A percentile compares a stretch with the other conserved stretches of the same genome.
phyloP scores from a whole-genome alignment of 108 stramenopile species.

The Craspedostauros australis region DNA sequence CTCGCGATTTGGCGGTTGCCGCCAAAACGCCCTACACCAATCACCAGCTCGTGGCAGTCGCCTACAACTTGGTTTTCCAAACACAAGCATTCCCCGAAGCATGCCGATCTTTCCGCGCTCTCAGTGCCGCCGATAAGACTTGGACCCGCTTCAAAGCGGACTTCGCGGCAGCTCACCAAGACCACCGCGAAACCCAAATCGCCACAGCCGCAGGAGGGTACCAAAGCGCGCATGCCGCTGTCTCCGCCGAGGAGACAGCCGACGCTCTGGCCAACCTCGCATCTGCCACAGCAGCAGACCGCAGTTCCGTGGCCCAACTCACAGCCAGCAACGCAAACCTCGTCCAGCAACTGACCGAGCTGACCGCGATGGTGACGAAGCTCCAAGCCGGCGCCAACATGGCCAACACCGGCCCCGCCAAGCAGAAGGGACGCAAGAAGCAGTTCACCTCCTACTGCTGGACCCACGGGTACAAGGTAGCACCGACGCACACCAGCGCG shows the following conservation, averaged over 20 bases:
- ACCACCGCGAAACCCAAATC: too few relatives aligned
- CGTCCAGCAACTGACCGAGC: neutral
- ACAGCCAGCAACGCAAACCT: neutral
- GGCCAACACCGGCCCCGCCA: too few relatives aligned
- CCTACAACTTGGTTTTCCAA: neutral
- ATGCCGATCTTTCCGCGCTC: too few relatives aligned
- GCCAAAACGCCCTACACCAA: neutral
- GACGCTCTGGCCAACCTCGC: neutral
- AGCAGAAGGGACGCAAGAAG: neutral
- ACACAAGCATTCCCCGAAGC: too few relatives aligned
- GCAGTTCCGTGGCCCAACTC: neutral
- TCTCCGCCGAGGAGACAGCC: neutral
- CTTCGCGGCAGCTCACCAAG: slow-evolving; percentile 4
- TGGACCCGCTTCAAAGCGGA: slow-evolving; percentile 3
- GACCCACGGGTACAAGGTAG: slow-evolving; percentile 11
- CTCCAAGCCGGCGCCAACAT: too few relatives aligned
- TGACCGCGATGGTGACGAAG: neutral
- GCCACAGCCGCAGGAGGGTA: too few relatives aligned
- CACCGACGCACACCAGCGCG: too few relatives aligned
- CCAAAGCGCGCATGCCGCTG: too few relatives aligned
- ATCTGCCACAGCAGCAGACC: neutral
- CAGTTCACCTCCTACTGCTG: slow-evolving; percentile 8
- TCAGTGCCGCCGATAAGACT: too few relatives aligned
- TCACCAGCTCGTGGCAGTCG: neutral
- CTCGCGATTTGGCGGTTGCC: slow-evolving; percentile 2